Percentiles rank a stretch among this genome's conserved stretches.
phyloP scores from a whole-genome alignment of 306 rosid genomes.

The Clitoria ternatea region DNA sequence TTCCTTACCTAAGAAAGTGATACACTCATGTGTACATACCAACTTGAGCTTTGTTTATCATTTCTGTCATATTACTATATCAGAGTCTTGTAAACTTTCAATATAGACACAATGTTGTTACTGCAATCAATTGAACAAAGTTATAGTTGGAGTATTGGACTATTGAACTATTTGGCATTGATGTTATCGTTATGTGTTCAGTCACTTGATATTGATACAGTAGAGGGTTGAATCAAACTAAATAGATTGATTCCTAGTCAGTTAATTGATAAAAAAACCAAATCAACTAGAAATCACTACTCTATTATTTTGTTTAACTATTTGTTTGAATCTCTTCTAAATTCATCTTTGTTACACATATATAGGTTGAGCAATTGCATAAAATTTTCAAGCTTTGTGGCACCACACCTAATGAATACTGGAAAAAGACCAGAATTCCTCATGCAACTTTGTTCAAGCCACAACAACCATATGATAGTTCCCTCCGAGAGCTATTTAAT shows the following conservation, averaged over 20 bases:
- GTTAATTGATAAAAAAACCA: background rate
- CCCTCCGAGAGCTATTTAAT: slow-evolving; percentile 69
- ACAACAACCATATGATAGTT: slow-evolving; percentile 81
- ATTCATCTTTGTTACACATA: slow-evolving; percentile 13
- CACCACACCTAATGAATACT: slow-evolving; percentile 91
- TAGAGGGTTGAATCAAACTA: background rate
- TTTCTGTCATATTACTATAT: background rate
- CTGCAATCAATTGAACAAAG: background rate
- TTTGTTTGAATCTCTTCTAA: slow-evolving; percentile 17
- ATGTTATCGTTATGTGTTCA: background rate
- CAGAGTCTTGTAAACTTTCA: background rate
- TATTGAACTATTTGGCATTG: background rate
- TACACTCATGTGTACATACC: background rate
- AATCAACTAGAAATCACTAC: background rate
- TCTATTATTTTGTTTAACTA: slow-evolving; percentile 13
- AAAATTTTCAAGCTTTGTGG: slow-evolving; percentile 99
- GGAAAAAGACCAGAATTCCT: slow-evolving; percentile 93
- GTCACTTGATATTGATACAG: background rate
- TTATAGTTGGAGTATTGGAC: background rate
- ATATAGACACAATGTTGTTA: background rate
- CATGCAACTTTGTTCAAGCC: slow-evolving; percentile 94
- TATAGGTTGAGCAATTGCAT: slow-evolving; percentile 96
- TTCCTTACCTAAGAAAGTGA: background rate
- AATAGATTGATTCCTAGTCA: background rate
- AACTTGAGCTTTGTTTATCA: background rate